These are phyloP conservation scores for Phialophora verrucosa DNA, from an alignment of 2,329 filamentous ascomycete species.

Conservation along the genomic window DNA sequence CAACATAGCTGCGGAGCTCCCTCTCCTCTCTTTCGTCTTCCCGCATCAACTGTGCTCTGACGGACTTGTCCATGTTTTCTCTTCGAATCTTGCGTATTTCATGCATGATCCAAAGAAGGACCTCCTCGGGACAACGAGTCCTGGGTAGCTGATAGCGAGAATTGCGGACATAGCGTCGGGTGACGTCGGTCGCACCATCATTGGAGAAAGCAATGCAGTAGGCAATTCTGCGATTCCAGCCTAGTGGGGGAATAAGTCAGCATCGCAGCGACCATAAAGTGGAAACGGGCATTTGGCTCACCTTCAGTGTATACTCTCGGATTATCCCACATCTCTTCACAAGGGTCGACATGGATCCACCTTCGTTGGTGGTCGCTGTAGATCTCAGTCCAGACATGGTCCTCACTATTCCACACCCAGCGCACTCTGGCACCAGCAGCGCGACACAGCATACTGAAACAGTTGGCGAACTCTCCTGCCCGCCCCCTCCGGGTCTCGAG, in stretches of 20 bases:
- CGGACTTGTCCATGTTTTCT: conserved; percentile 81
- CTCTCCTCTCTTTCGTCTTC: conserved; percentile 57
- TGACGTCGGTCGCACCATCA: conserved; percentile 75
- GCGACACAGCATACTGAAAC: conserved; percentile 97
- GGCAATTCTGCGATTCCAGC: conserved; percentile 94
- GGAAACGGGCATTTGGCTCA: conserved; percentile 46
- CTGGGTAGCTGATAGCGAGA: conserved; percentile 68
- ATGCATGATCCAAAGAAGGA: conserved; percentile 86
- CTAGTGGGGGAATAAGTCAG: conserved; percentile 45
- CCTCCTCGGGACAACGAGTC: conserved; percentile 82
- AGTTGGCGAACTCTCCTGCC: conserved; percentile 96
- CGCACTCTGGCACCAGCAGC: conserved; percentile 88
- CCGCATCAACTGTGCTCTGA: conserved; percentile 61
- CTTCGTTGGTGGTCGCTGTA: conserved; percentile 91
- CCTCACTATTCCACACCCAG: conserved; percentile 98
- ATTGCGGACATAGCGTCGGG: conserved; percentile 66
- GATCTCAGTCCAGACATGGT: conserved; percentile 97
- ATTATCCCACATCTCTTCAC: conserved; percentile 94
- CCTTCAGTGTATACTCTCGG: conserved; percentile 88
- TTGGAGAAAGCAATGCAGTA: conserved; percentile 97
- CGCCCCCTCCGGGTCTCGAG: conserved; percentile 85
- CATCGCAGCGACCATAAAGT: not conserved
- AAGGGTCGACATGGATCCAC: conserved; percentile 97
- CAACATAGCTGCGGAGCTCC: conserved; percentile 54
- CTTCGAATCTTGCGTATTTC: conserved; percentile 88